Evolutionary conservation across 2,329 filamentous ascomycete genomes (phyloP).

Genomic region (Madurella fahalii): DNA sequence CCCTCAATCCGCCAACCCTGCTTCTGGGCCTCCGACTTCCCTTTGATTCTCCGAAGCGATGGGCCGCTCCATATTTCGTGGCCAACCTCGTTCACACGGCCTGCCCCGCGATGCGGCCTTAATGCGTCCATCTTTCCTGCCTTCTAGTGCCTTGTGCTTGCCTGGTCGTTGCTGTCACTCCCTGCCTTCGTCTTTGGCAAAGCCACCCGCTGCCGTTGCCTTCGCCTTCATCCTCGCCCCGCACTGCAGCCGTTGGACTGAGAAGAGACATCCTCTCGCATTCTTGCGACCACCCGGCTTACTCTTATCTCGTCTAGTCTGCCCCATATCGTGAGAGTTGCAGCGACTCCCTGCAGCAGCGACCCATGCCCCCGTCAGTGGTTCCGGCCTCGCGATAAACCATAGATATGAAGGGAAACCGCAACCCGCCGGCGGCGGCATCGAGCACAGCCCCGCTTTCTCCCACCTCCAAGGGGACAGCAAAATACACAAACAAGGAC

Average conservation of each 20-base stretch:
- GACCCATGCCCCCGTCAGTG: slow-evolving; percentile 16
- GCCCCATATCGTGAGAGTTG: slow-evolving; percentile 4
- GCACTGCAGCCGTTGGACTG: background rate
- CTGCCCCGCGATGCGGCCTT: background rate
- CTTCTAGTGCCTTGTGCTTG: background rate
- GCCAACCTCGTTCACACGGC: background rate
- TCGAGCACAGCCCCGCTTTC: slow-evolving; percentile 40
- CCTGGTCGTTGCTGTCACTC: background rate
- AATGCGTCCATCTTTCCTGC: background rate
- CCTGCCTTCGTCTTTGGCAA: background rate
- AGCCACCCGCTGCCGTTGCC: background rate
- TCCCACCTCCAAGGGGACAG: slow-evolving; percentile 48
- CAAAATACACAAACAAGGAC: slow-evolving; percentile 65
- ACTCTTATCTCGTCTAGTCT: slow-evolving; percentile 15
- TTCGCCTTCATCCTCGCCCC: slow-evolving; percentile 2
- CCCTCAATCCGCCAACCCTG: slow-evolving; percentile 18
- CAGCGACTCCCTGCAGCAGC: slow-evolving; percentile 5
- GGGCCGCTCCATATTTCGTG: background rate
- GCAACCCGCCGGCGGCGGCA: slow-evolving; percentile 28
- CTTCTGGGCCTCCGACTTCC: slow-evolving; percentile 1
- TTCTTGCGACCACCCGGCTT: slow-evolving; percentile 14
- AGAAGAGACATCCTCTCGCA: background rate
- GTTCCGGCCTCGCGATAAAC: slow-evolving; percentile 7
- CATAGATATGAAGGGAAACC: slow-evolving; percentile 34
- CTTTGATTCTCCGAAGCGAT: slow-evolving; percentile 7